Base-by-base conservation (phyloP, 805 yeast species). In the Kodamaea jinghongensis region DNA sequence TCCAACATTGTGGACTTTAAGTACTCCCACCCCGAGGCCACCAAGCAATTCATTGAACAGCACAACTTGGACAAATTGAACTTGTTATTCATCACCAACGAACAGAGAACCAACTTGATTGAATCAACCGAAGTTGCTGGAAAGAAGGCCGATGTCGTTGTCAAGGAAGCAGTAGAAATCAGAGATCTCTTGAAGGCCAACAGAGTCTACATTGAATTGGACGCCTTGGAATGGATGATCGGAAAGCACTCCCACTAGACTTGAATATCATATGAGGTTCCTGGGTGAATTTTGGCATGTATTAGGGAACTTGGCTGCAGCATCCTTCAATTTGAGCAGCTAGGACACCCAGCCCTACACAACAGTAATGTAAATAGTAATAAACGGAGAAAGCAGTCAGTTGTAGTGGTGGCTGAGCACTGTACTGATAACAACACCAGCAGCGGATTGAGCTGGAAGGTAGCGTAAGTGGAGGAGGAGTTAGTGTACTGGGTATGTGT, bases 101-200 rank as follows among this genome's bases (percentile, higher is more conserved):
- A 70, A 44, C 73, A 68, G 52, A 70, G 86, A 51, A 62, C 64
- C 41, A 86, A 86, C 50, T 71, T 88, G 50, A 65, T 81, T 45
- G 60, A 71, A 33, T 76, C 88, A 13, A 76, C 86, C 7, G 76
- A 72, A 35, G 55, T 61, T 34, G 70, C 67, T 51, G 75, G 76
- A 45, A 61, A 64, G 22, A 78, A 75, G 51, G 76, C 86, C 32
- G 83, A 75, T 44, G 79, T 89, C 25, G 63, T 85, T 45, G 77
- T 79, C 47, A 81, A 83, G 58, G 95, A 87, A 54, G 84, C 83
- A 15, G 78, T 88, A 27, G 86, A 83, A 56, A 91, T 90, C 13
- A 79, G 90, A 63, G 96, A 89, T 58, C 54, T 90, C 37, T 75
- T 90, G 46, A 83, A 79, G 63, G 91, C 96, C 10, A 76, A 83